These are phyloP conservation scores for Nicotiana knightiana DNA, from an alignment of 257 asterid species.

Conservation along the genomic window DNA sequence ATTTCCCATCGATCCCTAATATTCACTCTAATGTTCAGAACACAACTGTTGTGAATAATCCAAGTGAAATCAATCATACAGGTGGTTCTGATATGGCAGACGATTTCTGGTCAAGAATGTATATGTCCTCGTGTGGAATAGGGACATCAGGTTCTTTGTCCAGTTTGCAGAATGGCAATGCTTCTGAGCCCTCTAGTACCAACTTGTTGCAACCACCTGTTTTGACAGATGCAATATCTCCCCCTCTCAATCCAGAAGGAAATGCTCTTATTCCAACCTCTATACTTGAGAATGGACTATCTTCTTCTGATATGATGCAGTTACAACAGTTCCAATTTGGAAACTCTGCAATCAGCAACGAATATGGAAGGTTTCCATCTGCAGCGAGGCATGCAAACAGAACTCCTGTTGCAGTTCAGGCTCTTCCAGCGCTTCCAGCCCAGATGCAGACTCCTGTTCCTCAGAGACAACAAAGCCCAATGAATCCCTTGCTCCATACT, in stretches of 20 bases:
- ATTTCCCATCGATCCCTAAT: slow-evolving; percentile 1
- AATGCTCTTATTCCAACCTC: slow-evolving; percentile 28
- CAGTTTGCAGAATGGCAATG: slow-evolving; percentile 19
- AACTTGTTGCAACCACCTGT: slow-evolving; percentile 18
- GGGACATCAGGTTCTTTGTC: background rate
- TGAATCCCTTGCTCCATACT: slow-evolving; percentile 11
- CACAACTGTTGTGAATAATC: slow-evolving; percentile 5
- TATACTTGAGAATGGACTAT: slow-evolving; percentile 22
- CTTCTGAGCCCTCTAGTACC: slow-evolving; percentile 17
- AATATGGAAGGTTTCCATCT: slow-evolving; percentile 41
- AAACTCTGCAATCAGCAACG: slow-evolving; percentile 26
- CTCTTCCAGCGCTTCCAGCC: slow-evolving; percentile 24
- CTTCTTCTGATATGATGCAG: slow-evolving; percentile 30
- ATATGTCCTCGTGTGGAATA: slow-evolving; percentile 5
- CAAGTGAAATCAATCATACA: slow-evolving; percentile 26
- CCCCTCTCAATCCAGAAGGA: slow-evolving; percentile 23
- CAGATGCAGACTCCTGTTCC: slow-evolving; percentile 31
- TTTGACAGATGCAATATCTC: slow-evolving; percentile 18
- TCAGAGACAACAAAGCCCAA: slow-evolving; percentile 28
- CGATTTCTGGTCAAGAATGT: slow-evolving; percentile 51
- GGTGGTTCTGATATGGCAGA: slow-evolving; percentile 14
- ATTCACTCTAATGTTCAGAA: slow-evolving; percentile 7
- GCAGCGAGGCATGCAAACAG: slow-evolving; percentile 35
- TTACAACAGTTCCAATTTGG: slow-evolving; percentile 40
- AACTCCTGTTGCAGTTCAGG: slow-evolving; percentile 36